Evolutionary conservation across 2,329 filamentous ascomycete species (phyloP).

Genomic region (Fusarium denticulatum): DNA sequence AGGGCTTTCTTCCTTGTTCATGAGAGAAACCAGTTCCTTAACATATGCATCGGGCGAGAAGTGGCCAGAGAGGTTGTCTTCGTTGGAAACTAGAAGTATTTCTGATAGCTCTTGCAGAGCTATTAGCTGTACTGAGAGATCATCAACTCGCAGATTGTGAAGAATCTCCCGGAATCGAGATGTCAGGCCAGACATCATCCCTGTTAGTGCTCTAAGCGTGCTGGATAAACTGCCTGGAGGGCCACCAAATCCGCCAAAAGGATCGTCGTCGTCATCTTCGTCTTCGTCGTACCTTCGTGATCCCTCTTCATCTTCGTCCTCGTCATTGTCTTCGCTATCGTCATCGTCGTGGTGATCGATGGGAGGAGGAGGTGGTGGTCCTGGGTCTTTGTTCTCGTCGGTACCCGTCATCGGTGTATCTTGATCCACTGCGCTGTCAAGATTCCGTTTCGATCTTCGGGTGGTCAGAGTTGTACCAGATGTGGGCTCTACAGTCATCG

Average conservation of each 20-base stretch:
- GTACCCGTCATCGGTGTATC: conserved; percentile 78
- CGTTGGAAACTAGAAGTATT: conserved; percentile 91
- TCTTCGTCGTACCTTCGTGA: conserved; percentile 64
- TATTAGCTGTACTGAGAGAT: conserved; percentile 90
- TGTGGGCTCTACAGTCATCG: conserved; percentile 45
- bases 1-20: conserved; percentile 95
- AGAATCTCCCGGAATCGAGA: conserved; percentile 82
- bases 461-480: conserved; percentile 52
- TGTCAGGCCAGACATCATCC: conserved; percentile 89
- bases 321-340: conserved; percentile 48
- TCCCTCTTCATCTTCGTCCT: conserved; percentile 47
- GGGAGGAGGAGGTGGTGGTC: conserved; percentile 54
- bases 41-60: conserved; percentile 95
- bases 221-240: conserved; percentile 72
- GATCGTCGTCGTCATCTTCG: conserved; percentile 74
- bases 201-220: conserved; percentile 86
- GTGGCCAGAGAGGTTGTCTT: conserved; percentile 94
- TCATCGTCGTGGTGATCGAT: conserved; percentile 51
- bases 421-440: conserved; percentile 62
- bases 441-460: conserved; percentile 64
- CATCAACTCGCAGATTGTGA: conserved; percentile 80
- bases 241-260: conserved; percentile 74
- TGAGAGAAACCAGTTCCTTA: conserved; percentile 89
- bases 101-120: conserved; percentile 94
- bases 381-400: conserved; percentile 62